Percentiles rank a stretch among this genome's conserved stretches.
These are phyloP conservation scores for Epichloe sp. DNA, from an alignment of 2,329 filamentous ascomycete species.

Conservation along the genomic window DNA sequence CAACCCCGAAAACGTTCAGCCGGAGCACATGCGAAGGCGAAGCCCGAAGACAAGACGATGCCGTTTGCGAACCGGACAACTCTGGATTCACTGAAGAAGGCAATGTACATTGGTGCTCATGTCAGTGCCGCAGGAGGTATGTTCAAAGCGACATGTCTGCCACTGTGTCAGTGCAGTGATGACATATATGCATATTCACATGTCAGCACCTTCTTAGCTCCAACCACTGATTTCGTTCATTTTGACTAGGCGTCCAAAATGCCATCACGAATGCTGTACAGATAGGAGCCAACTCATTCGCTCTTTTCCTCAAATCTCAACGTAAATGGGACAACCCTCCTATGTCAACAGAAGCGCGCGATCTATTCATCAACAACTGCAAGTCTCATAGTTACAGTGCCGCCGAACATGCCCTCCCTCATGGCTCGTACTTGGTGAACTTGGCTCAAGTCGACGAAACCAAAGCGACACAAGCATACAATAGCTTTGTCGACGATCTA, in stretches of 20 bases:
- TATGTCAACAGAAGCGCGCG: constrained; percentile 52
- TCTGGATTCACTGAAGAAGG: constrained; percentile 46
- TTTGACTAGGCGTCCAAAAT: constrained; percentile 65
- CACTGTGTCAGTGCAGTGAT: no score
- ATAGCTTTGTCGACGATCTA: constrained; percentile 77
- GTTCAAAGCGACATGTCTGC: constrained; percentile 9
- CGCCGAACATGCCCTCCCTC: constrained; percentile 65
- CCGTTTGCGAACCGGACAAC: constrained; percentile 58
- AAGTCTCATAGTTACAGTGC: constrained; percentile 58
- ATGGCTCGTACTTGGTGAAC: constrained; percentile 94
- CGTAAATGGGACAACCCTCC: constrained; percentile 85
- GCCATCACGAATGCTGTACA: constrained; percentile 63
- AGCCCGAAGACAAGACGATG: constrained; percentile 30
- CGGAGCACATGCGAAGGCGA: constrained; percentile 13
- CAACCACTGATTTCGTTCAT: no score
- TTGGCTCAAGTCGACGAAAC: constrained; percentile 69
- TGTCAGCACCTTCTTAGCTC: not conserved
- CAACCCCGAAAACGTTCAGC: constrained; percentile 31
- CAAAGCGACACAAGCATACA: constrained; percentile 78
- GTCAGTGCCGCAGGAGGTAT: constrained; percentile 78
- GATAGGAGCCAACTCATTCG: constrained; percentile 86
- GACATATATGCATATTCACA: not conserved
- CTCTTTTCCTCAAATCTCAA: constrained; percentile 91
- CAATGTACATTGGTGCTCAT: constrained; percentile 82
- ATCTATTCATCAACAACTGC: constrained; percentile 58